Conservation (phyloP, 148 eudicot genomes). For the Persicaria tinctoria region DNA sequence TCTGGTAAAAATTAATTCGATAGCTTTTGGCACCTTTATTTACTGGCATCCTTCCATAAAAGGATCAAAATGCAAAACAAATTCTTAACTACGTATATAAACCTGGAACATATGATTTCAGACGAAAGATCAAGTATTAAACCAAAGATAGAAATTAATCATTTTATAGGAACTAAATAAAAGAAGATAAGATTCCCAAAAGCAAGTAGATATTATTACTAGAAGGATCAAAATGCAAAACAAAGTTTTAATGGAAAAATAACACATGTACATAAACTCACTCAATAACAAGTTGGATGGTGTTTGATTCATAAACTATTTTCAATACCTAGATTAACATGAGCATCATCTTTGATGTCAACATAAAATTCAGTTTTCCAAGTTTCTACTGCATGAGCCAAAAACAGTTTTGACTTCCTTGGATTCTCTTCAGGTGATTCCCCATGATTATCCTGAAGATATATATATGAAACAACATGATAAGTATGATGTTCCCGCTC, state of each 20-base stretch:
- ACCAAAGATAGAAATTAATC: neutral
- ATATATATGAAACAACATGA: too few species aligned
- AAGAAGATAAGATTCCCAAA: neutral
- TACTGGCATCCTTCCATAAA: too few species aligned
- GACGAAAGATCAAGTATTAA: neutral
- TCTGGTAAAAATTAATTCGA: too few species aligned
- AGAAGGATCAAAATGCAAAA: neutral
- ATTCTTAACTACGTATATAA: too few species aligned
- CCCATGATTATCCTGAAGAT: conserved; percentile 65
- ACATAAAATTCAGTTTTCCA: conserved; percentile 77
- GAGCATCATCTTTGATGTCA: conserved; percentile 78
- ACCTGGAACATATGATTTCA: conserved; percentile 28
- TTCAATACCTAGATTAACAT: too few species aligned
- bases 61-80: too few species aligned
- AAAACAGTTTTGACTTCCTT: conserved; percentile 67
- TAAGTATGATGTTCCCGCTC: too few species aligned
- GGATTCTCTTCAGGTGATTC: conserved; percentile 66
- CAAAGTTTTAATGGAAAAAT: too few species aligned
- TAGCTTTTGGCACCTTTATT: too few species aligned
- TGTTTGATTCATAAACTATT: too few species aligned
- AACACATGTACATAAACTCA: too few species aligned
- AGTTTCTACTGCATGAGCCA: conserved; percentile 66
- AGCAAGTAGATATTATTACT: neutral
- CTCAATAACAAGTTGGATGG: too few species aligned
- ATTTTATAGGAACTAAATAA: neutral